A percentile compares a stretch with the other conserved stretches of the same genome.
Conservation (phyloP, 257 asterid genomes). For the Haberlea rhodopensis region DNA sequence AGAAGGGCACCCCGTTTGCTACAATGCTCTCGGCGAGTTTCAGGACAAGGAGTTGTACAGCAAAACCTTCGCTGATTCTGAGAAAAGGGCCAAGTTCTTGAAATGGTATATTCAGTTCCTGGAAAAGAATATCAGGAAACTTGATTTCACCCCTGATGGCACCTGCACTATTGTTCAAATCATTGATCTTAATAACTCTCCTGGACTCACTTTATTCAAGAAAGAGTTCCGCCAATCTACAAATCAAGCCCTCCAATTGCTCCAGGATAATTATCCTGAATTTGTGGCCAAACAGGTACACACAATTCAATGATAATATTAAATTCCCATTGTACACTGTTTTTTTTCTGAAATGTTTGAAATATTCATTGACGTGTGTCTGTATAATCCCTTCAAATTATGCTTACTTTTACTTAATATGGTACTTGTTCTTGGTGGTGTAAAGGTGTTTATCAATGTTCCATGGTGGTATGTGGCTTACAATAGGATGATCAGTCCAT, state of each 20-base stretch:
- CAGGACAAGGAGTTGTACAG: conserved; percentile 69
- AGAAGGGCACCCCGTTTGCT: conserved; percentile 20
- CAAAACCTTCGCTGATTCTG: conserved; percentile 41
- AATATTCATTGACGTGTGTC: too few species aligned
- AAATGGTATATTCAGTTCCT: conserved; percentile 60
- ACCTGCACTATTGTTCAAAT: conserved; percentile 18
- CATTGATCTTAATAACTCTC: conserved; percentile 16
- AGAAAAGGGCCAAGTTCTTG: conserved; percentile 38
- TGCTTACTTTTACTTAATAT: too few species aligned
- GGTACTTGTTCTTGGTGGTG: background rate
- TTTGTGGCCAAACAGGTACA: conserved; percentile 22
- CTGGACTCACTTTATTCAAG: conserved; percentile 17
- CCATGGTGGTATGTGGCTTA: conserved; percentile 21
- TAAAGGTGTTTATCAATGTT: conserved; percentile 21
- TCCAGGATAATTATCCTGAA: conserved; percentile 21
- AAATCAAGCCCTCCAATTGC: conserved; percentile 18
- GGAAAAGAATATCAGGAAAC: conserved; percentile 28
- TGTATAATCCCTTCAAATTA: background rate
- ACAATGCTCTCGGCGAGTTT: conserved; percentile 57
- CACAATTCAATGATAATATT: too few species aligned
- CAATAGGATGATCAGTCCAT: conserved; percentile 22
- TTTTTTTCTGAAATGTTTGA: too few species aligned
- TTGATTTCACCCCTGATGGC: conserved; percentile 17
- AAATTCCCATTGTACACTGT: too few species aligned
- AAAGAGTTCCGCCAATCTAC: conserved; percentile 20